Evolutionary conservation across 116 monocot species (phyloP), one percentile per base, ranked within the genome.

Genomic region (Cymodocea nodosa): DNA sequence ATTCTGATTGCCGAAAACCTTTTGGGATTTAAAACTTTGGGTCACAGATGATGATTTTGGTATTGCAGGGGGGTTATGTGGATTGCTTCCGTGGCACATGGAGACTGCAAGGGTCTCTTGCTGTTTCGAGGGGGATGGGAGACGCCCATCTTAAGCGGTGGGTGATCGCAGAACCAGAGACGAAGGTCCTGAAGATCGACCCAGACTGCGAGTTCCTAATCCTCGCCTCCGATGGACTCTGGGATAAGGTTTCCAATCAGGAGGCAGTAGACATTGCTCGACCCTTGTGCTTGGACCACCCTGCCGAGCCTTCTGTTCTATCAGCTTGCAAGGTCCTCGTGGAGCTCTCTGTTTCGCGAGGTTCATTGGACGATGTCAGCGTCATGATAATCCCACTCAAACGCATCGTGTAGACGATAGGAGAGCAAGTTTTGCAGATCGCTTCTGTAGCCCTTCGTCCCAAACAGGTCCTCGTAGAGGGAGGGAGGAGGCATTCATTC

Each of bases 171-270:
- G 80, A 92, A 22, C 98, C 98, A 9, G 98, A 89, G 73, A 98
- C 92, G 0, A 80, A 64, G 67, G 66, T 72, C 6, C 70, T 98
- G 6, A 17, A 48, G 15, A 84, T 98, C 16, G 61, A 72, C 52
- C 75, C 80, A 9, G 77, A 86, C 40, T 80, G 52, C 39, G 92
- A 98, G 80, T 98, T 98, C 75, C 56, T 98, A 65, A 86, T 98
- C 72, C 80, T 98, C 22, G 98, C 92, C 3, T 91, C 98, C 15
- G 98, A 98, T 76, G 98, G 98, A 2, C 71, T 98, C 15, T 98
- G 98, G 98, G 92, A 98, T 24, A 92, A 89, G 79, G 85, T 84
- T 59, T 71, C 75, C 57, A 85, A 85, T 64, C 89, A 89, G 63
- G 89, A 89, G 56, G 89, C 85, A 15, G 80, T 89, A 16, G 78